Percentiles rank a stretch among this genome's conserved stretches.
These are phyloP conservation scores for Lepidium africanum DNA, from an alignment of 345 rosid genomes.

Conservation along the genomic window DNA sequence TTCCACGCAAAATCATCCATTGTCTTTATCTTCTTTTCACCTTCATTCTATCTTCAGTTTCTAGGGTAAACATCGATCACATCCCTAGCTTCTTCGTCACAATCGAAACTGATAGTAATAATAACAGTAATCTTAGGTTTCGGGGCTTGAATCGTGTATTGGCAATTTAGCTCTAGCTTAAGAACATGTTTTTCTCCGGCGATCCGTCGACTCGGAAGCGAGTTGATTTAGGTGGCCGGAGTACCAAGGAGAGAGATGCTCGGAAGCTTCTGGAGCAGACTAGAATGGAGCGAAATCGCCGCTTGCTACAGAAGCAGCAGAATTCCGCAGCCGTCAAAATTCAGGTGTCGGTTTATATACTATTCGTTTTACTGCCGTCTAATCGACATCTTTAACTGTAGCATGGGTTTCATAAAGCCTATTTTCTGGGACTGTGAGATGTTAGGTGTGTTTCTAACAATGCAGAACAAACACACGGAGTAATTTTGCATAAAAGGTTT, in stretches of 20 bases:
- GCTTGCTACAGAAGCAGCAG: conserved; percentile 65
- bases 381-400: neutral
- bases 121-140: neutral
- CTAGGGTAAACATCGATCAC: conserved; percentile 18
- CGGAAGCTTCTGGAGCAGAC: conserved; percentile 96
- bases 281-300: conserved; percentile 80
- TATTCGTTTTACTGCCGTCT: neutral
- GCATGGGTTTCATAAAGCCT: neutral
- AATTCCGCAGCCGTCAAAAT: conserved; percentile 70
- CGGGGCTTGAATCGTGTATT: neutral
- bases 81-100: conserved; percentile 7
- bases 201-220: conserved; percentile 92
- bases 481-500: neutral
- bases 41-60: neutral
- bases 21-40: neutral
- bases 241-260: conserved; percentile 91
- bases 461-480: neutral
- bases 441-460: neutral
- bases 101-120: neutral
- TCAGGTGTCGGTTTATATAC: conserved; percentile 43
- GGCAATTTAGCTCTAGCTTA: conserved; percentile 10
- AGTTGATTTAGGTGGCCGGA: conserved; percentile 97
- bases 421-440: neutral
- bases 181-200: conserved; percentile 84
- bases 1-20: neutral